Evolutionary conservation across 768 basidiomycete species (phyloP).

Genomic region (Lepiota subincarnata): DNA sequence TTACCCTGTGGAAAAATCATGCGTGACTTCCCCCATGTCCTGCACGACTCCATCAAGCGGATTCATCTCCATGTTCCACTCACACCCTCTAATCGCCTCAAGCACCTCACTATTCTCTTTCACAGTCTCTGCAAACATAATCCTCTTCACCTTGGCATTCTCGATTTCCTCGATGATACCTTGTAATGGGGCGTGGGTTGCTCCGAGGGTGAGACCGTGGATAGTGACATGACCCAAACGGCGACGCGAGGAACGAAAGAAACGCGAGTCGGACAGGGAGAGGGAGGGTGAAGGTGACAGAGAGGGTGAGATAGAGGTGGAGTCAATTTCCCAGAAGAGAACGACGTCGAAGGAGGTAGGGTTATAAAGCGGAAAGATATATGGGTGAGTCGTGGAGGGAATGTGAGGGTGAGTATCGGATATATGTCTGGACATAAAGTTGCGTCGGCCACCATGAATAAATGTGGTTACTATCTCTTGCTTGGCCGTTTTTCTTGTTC

Average conservation of each 20-base stretch:
- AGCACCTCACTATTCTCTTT: slow-evolving; percentile 67
- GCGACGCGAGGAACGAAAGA: slow-evolving; percentile 23
- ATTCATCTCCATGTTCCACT: slow-evolving; percentile 79
- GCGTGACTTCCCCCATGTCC: slow-evolving; percentile 38
- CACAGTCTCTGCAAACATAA: slow-evolving; percentile 89
- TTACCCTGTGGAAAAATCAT: slow-evolving; percentile 72
- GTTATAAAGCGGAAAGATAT: slow-evolving; percentile 79
- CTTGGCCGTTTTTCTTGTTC: slow-evolving; percentile 4
- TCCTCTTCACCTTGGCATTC: slow-evolving; percentile 64
- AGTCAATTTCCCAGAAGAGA: slow-evolving; percentile 71
- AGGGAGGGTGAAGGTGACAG: neutral
- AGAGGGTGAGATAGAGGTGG: slow-evolving; percentile 10
- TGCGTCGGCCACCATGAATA: slow-evolving; percentile 49
- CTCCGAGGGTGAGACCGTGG: slow-evolving; percentile 60
- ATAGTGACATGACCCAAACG: slow-evolving; percentile 61
- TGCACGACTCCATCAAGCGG: slow-evolving; percentile 56
- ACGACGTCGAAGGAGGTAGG: slow-evolving; percentile 69
- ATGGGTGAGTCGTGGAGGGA: slow-evolving; percentile 41
- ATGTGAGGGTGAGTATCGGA: slow-evolving; percentile 52
- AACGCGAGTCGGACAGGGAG: neutral
- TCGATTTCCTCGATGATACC: slow-evolving; percentile 58
- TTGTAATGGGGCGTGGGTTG: slow-evolving; percentile 61
- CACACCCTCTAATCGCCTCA: slow-evolving; percentile 59
- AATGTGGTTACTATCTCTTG: slow-evolving; percentile 20
- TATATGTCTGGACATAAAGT: slow-evolving; percentile 23